Evolutionary conservation across 2,329 filamentous ascomycete species (phyloP).

Genomic region (Colletotrichum gloeosporioides): DNA sequence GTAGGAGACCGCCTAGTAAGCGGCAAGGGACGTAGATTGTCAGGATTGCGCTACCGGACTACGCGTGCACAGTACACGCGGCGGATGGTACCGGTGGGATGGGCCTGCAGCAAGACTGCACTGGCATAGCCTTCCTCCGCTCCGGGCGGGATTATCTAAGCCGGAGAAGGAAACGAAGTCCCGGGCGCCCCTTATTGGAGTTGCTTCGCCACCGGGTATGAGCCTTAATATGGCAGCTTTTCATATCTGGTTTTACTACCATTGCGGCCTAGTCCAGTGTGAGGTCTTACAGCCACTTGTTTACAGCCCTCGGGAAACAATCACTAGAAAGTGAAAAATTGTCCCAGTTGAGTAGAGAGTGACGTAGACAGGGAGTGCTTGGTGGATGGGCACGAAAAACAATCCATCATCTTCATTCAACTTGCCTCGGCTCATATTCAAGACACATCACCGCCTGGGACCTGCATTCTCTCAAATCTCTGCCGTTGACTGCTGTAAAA

Average conservation of each 20-base stretch:
- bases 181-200: neutral
- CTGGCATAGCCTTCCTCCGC: neutral
- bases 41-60: neutral
- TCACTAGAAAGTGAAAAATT: neutral
- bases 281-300: neutral
- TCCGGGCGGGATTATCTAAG: neutral
- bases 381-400: rapidly evolving
- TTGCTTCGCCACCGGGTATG: neutral
- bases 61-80: neutral
- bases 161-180: neutral
- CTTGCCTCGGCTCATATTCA: neutral
- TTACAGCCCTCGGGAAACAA: neutral
- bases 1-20: neutral
- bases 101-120: neutral
- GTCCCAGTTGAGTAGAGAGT: rapidly evolving
- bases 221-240: neutral
- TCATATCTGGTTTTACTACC: neutral
- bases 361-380: neutral
- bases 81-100: neutral
- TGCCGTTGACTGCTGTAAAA: neutral
- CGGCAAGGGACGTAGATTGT: neutral
- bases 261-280: neutral
- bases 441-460: neutral
- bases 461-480: neutral
- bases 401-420: rapidly evolving